Evolutionary conservation across 768 basidiomycete genomes (phyloP), one percentile per base, ranked within the genome.

Genomic region (Suillus lakei): DNA sequence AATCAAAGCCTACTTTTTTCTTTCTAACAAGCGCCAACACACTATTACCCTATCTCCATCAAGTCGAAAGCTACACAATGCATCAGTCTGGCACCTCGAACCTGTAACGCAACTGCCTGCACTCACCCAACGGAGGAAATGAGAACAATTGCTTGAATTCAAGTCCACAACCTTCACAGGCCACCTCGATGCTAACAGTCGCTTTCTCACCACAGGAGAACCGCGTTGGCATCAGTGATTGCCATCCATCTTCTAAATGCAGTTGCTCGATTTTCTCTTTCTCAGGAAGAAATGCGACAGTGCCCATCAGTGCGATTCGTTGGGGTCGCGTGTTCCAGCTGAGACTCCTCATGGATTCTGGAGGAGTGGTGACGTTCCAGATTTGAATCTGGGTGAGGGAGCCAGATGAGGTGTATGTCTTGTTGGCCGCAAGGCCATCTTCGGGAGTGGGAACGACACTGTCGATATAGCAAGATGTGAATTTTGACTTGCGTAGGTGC

Each of bases 141-240:
- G 66, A 67, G 36, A 69, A 69, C 2, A 68, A 41, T 44, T 69
- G 70, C 4, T 69, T 34, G 39, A 71, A 71, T 18, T 71, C 44
- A 32, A 71, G 48, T 21, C 63, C 51, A 32, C 66, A 71, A 16
- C n/a, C 41, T 23, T 41, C 46, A 50, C 70, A 71, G 28, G 51
- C 63, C 18, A 71, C 48, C 60, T 70, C 65, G 18, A 71, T 59
- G 12, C 62, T 66, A 26, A 64, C 56, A 32, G 41, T 43, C 34
- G 56, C 58, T 36, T 65, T 50, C 16, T 54, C 60, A 30, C 60
- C 55, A 39, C 69, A 68, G 9, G 48, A 43, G 43, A 68, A 66
- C n/a, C 48, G 64, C 36, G 28, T 28, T 30, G 65, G 62, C 8
- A 64, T 64, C 5, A 65, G 62, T 39, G 15, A 44, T 36, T 63